Evolutionary conservation across 495 filamentous ascomycete genomes (phyloP).

Genomic region (Hyaloscypha hepaticicola): DNA sequence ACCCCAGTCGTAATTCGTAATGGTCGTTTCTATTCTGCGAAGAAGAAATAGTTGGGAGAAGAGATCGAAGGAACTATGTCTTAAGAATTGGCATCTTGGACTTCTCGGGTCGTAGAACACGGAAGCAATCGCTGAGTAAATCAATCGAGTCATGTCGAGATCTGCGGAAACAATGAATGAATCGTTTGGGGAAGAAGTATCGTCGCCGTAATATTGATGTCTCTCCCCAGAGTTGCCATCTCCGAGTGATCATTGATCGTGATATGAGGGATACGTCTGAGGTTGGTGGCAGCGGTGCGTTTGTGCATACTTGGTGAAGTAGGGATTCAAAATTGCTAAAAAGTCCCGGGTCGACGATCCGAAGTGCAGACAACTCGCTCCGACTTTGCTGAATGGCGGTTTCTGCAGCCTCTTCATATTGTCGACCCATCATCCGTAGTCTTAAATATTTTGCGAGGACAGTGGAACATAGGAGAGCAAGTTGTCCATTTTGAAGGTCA

Average conservation of each 20-base stretch:
- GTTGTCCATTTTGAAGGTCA: background rate
- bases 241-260: conserved; percentile 25
- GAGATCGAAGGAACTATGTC: conserved; percentile 5
- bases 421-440: conserved; percentile 21
- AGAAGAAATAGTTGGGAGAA: background rate
- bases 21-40: background rate
- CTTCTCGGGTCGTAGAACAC: conserved; percentile 10
- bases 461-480: conserved; percentile 21
- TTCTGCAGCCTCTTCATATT: conserved; percentile 28
- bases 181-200: conserved; percentile 24
- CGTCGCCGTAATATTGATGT: conserved; percentile 15
- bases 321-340: conserved; percentile 15
- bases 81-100: background rate
- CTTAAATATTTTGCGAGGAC: conserved; percentile 30
- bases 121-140: conserved; percentile 23
- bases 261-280: conserved; percentile 29
- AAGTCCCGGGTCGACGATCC: conserved; percentile 5
- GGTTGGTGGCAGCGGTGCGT: conserved; percentile 27
- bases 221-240: conserved; percentile 26
- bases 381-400: conserved; percentile 18
- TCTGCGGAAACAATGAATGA: conserved; percentile 17
- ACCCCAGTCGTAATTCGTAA: background rate
- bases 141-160: conserved; percentile 25
- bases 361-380: conserved; percentile 11
- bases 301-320: conserved; percentile 20